Evolutionary conservation across 2,329 filamentous ascomycete genomes (phyloP).

Genomic region (Pseudogymnoascus sp.): DNA sequence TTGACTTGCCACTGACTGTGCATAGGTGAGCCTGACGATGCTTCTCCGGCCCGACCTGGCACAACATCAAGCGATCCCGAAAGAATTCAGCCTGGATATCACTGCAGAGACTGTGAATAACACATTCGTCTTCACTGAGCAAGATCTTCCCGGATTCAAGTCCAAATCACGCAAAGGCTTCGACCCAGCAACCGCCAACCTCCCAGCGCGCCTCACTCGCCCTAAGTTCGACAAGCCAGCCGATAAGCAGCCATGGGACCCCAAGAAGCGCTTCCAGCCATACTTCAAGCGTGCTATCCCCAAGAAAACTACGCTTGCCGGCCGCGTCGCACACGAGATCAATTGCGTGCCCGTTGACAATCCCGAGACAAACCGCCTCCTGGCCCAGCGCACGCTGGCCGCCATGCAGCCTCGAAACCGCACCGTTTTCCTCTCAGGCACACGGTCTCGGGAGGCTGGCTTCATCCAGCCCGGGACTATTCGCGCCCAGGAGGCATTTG

Average conservation of each 20-base stretch:
- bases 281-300: slow-evolving; percentile 67
- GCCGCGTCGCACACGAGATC: slow-evolving; percentile 67
- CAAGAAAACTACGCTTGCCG: slow-evolving; percentile 70
- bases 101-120: slow-evolving; percentile 63
- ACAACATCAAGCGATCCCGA: slow-evolving; percentile 68
- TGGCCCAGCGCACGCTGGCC: slow-evolving; percentile 49
- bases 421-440: slow-evolving; percentile 34
- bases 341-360: slow-evolving; percentile 67
- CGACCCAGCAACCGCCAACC: slow-evolving; percentile 49
- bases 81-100: slow-evolving; percentile 77
- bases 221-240: slow-evolving; percentile 38
- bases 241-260: slow-evolving; percentile 33
- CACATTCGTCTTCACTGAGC: slow-evolving; percentile 88
- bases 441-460: slow-evolving; percentile 19
- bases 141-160: slow-evolving; percentile 75
- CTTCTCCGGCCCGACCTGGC: slow-evolving; percentile 56
- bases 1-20: slow-evolving; percentile 18
- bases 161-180: slow-evolving; percentile 47
- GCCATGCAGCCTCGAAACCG: slow-evolving; percentile 52
- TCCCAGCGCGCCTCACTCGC: slow-evolving; percentile 45
- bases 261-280: slow-evolving; percentile 49
- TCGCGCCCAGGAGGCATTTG: slow-evolving; percentile 36
- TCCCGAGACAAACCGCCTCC: slow-evolving; percentile 56
- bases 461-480: slow-evolving; percentile 51
- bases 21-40: slow-evolving; percentile 48